Conservation (phyloP, 176 grass and related monocot genomes). For the Alopecurus myosuroides region DNA sequence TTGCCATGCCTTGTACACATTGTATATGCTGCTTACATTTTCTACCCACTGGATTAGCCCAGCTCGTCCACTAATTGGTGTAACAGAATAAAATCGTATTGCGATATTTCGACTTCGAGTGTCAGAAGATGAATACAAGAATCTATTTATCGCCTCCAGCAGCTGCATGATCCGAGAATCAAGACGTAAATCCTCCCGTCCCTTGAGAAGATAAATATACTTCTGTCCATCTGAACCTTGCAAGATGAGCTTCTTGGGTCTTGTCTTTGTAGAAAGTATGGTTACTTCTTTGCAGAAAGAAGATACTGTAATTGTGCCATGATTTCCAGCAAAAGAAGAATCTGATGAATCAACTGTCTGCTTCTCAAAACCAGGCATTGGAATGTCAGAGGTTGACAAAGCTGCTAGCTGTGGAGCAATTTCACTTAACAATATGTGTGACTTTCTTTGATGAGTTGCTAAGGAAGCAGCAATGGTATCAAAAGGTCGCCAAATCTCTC, state of each 20-base stretch:
- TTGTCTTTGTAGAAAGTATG: constrained; percentile 97
- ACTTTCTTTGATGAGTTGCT: constrained; percentile 76
- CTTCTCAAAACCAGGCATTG: constrained; percentile 99
- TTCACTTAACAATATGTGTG: constrained; percentile 73
- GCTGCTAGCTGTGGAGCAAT: constrained; percentile 77
- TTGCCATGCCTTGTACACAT: constrained; percentile 96
- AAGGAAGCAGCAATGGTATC: constrained; percentile 81
- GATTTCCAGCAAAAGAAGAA: constrained; percentile 35
- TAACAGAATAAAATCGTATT: constrained; percentile 90
- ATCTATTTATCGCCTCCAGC: constrained; percentile 83
- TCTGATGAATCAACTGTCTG: constrained; percentile 63
- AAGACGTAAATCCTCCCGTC: constrained; percentile 92
- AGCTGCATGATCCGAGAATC: constrained; percentile 98
- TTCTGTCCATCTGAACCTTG: constrained; percentile 90
- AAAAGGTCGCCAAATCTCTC: constrained; percentile 88
- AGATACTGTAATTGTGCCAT: constrained; percentile 62
- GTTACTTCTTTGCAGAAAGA: constrained; percentile 83
- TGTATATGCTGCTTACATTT: constrained; percentile 96
- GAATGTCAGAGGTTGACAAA: constrained; percentile 88
- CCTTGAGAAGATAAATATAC: constrained; percentile 98
- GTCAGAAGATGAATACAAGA: constrained; percentile 58
- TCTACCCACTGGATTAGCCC: constrained; percentile 97
- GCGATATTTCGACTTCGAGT: constrained; percentile 55
- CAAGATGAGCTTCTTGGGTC: constrained; percentile 86
- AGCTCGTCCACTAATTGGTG: constrained; percentile 87